Evolutionary conservation across 805 yeast genomes (phyloP), one percentile per base, ranked within the genome.

Genomic region (Yarrowia yakushimensis): DNA sequence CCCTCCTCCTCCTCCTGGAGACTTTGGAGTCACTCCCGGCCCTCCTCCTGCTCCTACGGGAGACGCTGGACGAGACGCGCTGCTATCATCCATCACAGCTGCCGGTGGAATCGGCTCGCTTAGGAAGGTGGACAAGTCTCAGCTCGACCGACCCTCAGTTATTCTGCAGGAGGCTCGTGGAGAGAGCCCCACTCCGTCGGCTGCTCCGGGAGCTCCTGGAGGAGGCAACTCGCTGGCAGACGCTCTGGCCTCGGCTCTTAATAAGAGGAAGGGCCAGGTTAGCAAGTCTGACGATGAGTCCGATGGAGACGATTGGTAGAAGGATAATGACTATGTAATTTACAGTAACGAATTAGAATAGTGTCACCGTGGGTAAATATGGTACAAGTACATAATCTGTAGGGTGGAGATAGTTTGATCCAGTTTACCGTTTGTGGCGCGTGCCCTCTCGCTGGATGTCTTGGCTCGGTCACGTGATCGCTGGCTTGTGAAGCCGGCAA

Each of bases 161-260:
- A 68, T 88, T 17, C 74, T 88, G 17, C 88, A 82, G 69, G 93
- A 87, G 70, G 90, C 90, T 1, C 77, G 78, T 41, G 93, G 93
- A 23, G 88, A 84, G 57, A 70, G 81, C 0, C 79, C 81, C 2
- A 66, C 73, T 0, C 64, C 72, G 7, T 70, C 77, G 0, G 65
- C 78, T 8, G 71, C 79, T 0, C 65, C 73, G 6, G 67, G 76
- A n/a, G 70, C 78, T 10, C 69, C 78, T 13, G 75, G 77, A 12
- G 85, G 82, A 3, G 84, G 81, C 50, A 87, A 84, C 1, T 79
- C 83, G 13, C 75, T 91, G 64, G 97, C 96, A 1, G 96, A 89
- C 73, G 97, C 97, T 0, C 76, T 91, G 60, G 90, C 96, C 10
- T 88, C 88, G 17, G 98, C 97, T 3, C 79, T 93, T 67, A 88